Conservation (phyloP, 2,329 filamentous ascomycete species). For the Phialophora chinensis region DNA sequence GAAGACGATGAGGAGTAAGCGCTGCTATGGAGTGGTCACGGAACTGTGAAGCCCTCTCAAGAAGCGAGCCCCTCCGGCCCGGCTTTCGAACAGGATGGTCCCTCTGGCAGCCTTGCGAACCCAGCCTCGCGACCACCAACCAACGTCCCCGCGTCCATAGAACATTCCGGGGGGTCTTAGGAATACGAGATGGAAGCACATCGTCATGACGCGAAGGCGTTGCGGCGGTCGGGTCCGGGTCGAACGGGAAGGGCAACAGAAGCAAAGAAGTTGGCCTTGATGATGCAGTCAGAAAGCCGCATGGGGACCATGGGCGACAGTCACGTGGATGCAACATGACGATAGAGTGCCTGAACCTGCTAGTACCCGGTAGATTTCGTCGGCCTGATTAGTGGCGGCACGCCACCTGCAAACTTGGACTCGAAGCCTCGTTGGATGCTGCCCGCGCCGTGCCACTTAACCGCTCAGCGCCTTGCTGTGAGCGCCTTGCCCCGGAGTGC, state of each 20-base stretch:
- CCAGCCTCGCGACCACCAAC: not conserved
- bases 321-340: not conserved
- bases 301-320: not conserved
- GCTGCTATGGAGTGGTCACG: not conserved
- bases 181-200: not conserved
- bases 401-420: conserved; percentile 1
- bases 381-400: not conserved
- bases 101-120: not conserved
- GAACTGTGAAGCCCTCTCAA: not conserved
- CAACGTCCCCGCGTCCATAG: not conserved
- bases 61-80: not conserved
- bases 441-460: not conserved
- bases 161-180: not conserved
- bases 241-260: not conserved
- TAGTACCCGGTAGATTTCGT: no score
- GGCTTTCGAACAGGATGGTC: no score
- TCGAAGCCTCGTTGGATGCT: not conserved
- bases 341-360: not conserved
- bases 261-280: not conserved
- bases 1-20: conserved; percentile 58
- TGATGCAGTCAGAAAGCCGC: not conserved
- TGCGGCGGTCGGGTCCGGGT: not conserved
- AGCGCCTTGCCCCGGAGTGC: conserved; percentile 2
- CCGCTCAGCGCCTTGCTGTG: not conserved
- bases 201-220: not conserved